phyloP scores from a whole-genome alignment of 2,329 filamentous ascomycete genomes.

The Cercospora zeina region DNA sequence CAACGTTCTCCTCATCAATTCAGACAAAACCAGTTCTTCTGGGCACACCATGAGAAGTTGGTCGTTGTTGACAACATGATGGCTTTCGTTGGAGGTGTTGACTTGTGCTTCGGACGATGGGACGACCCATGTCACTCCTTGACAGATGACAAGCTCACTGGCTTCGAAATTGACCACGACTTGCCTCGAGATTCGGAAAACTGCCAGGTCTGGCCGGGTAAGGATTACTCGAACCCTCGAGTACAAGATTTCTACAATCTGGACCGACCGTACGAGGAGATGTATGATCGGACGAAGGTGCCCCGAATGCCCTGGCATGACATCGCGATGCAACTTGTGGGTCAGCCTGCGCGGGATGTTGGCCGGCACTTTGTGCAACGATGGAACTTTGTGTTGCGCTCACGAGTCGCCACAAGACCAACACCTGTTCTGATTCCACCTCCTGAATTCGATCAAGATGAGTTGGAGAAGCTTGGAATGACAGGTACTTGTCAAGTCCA shows the following conservation, averaged over 20 bases:
- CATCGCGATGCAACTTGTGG: conserved; percentile 95
- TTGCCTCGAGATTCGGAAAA: conserved; percentile 85
- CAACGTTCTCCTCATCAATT: conserved; percentile 96
- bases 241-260: conserved; percentile 93
- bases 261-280: conserved; percentile 94
- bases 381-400: conserved; percentile 95
- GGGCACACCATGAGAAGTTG: conserved; percentile 98
- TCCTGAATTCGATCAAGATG: conserved; percentile 82
- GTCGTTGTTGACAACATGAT: conserved; percentile 94
- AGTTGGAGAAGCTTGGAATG: conserved; percentile 82
- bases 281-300: conserved; percentile 89
- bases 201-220: conserved; percentile 94
- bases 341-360: conserved; percentile 89
- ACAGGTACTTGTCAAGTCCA: conserved; percentile 96
- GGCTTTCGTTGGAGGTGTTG: conserved; percentile 92
- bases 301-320: conserved; percentile 99
- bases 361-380: conserved; percentile 95
- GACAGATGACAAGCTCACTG: conserved; percentile 90
- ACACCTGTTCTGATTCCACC: conserved; percentile 91
- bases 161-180: conserved; percentile 75
- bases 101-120: conserved; percentile 96
- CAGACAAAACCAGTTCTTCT: conserved; percentile 99
- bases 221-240: conserved; percentile 96
- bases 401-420: conserved; percentile 87
- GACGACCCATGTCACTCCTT: conserved; percentile 91